Conservation (phyloP, 768 basidiomycete species). For the Pleurotus tuoliensis region DNA sequence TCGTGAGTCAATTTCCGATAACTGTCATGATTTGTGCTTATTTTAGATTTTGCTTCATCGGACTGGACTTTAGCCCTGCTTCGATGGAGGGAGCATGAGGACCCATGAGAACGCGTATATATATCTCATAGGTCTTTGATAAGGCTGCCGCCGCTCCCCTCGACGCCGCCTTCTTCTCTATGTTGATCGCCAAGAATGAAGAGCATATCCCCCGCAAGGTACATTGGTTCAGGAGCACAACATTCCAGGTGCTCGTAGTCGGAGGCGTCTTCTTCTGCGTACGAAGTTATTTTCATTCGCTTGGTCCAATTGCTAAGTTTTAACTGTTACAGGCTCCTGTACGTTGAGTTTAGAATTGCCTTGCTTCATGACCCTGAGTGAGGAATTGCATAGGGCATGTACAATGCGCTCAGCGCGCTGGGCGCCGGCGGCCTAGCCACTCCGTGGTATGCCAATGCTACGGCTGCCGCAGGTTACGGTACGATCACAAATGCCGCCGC, state of each 20-base stretch:
- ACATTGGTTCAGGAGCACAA: conserved; percentile 27
- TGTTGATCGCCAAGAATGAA: too few relatives aligned
- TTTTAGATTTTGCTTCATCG: too few relatives aligned
- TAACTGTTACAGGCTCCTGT: conserved; percentile 20
- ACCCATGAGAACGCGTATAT: too few relatives aligned
- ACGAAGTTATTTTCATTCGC: conserved; percentile 5
- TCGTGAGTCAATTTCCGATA: too few relatives aligned
- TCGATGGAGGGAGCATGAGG: too few relatives aligned
- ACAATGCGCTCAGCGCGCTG: conserved; percentile 26
- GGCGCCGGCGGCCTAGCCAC: conserved; percentile 29
- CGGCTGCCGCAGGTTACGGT: conserved; percentile 27
- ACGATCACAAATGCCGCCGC: neutral
- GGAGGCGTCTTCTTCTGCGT: conserved; percentile 29
- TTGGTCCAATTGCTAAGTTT: neutral
- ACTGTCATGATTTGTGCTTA: too few relatives aligned
- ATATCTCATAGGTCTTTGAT: too few relatives aligned
- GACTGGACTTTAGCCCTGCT: too few relatives aligned
- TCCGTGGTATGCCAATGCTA: conserved; percentile 28
- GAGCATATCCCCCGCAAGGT: conserved; percentile 13
- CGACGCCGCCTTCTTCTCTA: too few relatives aligned
- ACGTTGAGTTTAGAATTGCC: conserved; percentile 1
- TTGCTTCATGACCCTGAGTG: neutral
- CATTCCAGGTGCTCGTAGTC: conserved; percentile 27
- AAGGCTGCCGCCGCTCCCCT: too few relatives aligned
- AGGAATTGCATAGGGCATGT: conserved; percentile 21